Evolutionary conservation across 2,329 filamentous ascomycete genomes (phyloP), one percentile per base, ranked within the genome.

Genomic region (Beauveria asiatica): DNA sequence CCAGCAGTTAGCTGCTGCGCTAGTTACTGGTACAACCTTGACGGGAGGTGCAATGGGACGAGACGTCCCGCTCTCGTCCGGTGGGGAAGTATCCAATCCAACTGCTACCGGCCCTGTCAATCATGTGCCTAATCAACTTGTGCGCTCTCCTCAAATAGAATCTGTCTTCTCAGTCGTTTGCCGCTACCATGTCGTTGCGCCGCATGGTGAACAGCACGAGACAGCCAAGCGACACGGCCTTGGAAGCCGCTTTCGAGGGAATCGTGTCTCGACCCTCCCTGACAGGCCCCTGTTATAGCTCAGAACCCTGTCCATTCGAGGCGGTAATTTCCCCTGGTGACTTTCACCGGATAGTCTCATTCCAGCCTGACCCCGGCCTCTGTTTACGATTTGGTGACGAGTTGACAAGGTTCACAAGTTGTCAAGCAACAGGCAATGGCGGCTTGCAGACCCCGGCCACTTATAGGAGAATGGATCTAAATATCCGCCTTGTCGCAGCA

Each of bases 221-320:
- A 16, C 17, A 39, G 16, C 13, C 37, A 27, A 25, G 33, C 17
- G 4, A 9, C 39, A 16, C 3, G 23, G 17, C 23, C 16, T 17
- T 25, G 3, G 33, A 37, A 37, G 33, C 13, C 33, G 33, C 33
- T 37, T 19, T 8, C 9, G 6, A n/a, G 48, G 48, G 27, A 21
- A 19, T 33, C 10, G 2, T 33, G 27, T 51, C 9, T 30, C 25
- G 27, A n/a, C 41, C 33, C 19, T 42, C 49, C 21, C 19, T 11
- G n/a, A 23, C 52, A n/a, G 27, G n/a, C 42, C 53, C 53, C 53
- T 56, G 53, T 56, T 46, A 56, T 56, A 46, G 53, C 42, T 56
- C 53, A 56, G 25, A 46, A 56, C 53, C 42, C 53, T 56, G 53
- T 56, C 41, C 42, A 27, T 42, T 37, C 33, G 33, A 37, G 33